phyloP scores from a whole-genome alignment of 306 rosid species.

The Clitoria ternatea region DNA sequence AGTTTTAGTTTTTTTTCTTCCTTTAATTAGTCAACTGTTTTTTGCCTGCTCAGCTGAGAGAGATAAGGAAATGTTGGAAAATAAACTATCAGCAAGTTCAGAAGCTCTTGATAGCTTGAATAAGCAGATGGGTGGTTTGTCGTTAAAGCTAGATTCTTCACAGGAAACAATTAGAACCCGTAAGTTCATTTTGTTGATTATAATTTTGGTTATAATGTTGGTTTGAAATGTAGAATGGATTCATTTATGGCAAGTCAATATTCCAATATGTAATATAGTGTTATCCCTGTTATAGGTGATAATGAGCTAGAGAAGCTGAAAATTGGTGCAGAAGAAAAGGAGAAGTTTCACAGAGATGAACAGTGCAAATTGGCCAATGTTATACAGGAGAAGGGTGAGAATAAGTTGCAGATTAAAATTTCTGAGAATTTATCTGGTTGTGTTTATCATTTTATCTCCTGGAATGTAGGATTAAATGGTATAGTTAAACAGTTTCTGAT shows the following conservation, averaged over 20 bases:
- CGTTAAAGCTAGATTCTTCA: constrained; percentile 58
- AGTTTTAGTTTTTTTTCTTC: not conserved
- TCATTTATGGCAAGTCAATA: not conserved
- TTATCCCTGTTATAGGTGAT: constrained; percentile 50
- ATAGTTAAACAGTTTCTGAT: not conserved
- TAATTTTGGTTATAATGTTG: not conserved
- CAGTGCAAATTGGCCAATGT: constrained; percentile 47
- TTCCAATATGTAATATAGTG: constrained; percentile 22
- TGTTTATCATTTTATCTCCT: constrained; percentile 20
- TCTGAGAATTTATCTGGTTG: constrained; percentile 8
- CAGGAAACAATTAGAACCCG: constrained; percentile 60
- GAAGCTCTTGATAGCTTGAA: constrained; percentile 62
- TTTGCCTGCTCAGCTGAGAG: constrained; percentile 55
- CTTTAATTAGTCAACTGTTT: not conserved
- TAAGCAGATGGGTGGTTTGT: constrained; percentile 62
- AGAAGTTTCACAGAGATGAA: constrained; percentile 51
- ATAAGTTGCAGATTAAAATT: not conserved
- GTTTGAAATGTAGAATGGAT: constrained; percentile 4
- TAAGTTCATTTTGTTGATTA: constrained; percentile 33
- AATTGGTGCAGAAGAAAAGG: constrained; percentile 50
- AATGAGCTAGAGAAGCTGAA: constrained; percentile 58
- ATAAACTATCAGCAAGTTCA: constrained; percentile 58
- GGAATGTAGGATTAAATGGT: constrained; percentile 14
- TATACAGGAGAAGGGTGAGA: constrained; percentile 65
- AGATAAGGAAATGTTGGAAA: constrained; percentile 70